Base-by-base conservation (phyloP, 2,329 filamentous ascomycete genomes). In the Passalora sequoiae region DNA sequence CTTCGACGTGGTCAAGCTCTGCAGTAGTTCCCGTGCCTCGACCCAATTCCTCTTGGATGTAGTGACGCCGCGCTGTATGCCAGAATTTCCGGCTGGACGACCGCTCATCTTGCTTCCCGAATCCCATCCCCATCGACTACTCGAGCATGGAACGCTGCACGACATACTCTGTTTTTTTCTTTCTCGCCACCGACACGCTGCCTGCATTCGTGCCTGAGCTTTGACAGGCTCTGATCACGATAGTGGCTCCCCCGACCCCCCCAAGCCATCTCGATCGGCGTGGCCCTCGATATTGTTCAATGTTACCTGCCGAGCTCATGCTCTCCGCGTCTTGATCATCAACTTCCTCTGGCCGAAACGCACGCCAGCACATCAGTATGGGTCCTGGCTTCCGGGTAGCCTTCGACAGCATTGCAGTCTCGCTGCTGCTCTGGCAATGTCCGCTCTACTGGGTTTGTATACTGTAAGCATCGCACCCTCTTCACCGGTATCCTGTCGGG, bases 341-440 rank as follows among this genome's bases (percentile, higher is more conserved):
- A 50, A 53, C 48, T 46, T 53, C 44, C 81, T 89, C 83, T 91
- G 86, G 86, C 78, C 78, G 80, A 75, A 76, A 83, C 75, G 75
- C 73, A 82, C 83, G 87, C 87, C 88, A 94, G 76, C 87, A 84
- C 88, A 94, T 89, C 86, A 86, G 38, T 68, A 69, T 69, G 68
- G 68, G 67, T 64, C 69, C 66, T 65, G 56, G 50, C 53, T 56
- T 48, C 52, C 55, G 50, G 49, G 53, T 53, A 55, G 52, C 49
- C 50, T 53, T 53, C 38, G 48, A 47, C 53, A 49, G 43, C 52
- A 55, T 50, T 57, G 55, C 55, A 55, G 51, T 53, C 53, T 50
- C 24, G 6, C 24, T 27, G 24, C 49, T 43, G 44, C 45, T 49
- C 37, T 47, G 48, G 30, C 46, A 37, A 45, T 49, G 43, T 47